Evolutionary conservation across 306 rosid species (phyloP).

Genomic region (Glycine latifolia): DNA sequence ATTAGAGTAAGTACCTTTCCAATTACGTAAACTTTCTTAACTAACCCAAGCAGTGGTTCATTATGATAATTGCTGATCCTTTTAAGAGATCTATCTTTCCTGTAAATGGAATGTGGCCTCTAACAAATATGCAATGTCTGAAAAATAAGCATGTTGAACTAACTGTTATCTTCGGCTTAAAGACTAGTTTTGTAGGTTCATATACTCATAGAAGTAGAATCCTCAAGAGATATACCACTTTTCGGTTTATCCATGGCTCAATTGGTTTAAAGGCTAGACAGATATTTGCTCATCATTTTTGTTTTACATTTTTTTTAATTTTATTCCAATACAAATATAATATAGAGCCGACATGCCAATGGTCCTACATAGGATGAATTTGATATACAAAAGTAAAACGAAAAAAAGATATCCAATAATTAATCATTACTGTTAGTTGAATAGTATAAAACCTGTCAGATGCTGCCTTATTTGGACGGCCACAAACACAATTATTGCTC

Average conservation of each 20-base stretch:
- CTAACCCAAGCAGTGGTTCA: neutral
- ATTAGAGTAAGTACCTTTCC: neutral
- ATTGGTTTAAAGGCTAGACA: no score
- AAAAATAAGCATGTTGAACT: slow-evolving; percentile 12
- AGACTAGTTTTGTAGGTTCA: neutral
- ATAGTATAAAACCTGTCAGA: neutral
- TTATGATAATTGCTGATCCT: neutral
- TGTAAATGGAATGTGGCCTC: neutral
- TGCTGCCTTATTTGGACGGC: neutral
- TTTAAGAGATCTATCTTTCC: neutral
- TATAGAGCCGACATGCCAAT: neutral
- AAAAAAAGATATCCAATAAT: neutral
- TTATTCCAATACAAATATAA: neutral
- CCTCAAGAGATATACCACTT: no score
- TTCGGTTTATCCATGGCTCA: no score
- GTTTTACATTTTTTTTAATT: neutral
- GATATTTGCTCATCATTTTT: neutral
- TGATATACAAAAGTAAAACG: neutral
- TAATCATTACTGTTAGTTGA: neutral
- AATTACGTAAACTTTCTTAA: neutral
- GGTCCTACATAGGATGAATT: neutral
- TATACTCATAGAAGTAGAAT: neutral
- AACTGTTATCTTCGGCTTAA: neutral
- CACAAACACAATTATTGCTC: slow-evolving; percentile 3
- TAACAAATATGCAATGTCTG: neutral